Percentiles rank a stretch among this genome's conserved stretches.
Evolutionary conservation across 805 yeast species (phyloP).

Genomic region (Zygosaccharomyces bailii): DNA sequence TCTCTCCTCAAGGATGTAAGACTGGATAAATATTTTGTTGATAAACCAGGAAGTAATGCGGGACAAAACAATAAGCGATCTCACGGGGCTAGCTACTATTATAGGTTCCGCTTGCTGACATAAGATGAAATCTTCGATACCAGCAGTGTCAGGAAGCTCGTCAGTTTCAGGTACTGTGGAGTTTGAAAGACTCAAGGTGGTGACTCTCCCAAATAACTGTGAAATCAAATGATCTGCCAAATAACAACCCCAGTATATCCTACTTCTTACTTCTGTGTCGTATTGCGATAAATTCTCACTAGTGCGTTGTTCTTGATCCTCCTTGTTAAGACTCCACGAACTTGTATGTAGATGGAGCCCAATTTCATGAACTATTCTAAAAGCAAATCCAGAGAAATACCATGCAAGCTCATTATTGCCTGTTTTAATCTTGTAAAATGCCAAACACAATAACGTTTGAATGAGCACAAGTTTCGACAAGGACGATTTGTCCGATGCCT

Average conservation of each 20-base stretch:
- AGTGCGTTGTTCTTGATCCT: conserved; percentile 22
- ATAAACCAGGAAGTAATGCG: conserved; percentile 19
- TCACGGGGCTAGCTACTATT: conserved; percentile 20
- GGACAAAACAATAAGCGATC: conserved; percentile 39
- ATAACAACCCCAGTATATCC: conserved; percentile 57
- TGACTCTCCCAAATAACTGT: conserved; percentile 50
- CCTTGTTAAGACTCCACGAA: conserved; percentile 41
- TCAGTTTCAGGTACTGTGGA: conserved; percentile 51
- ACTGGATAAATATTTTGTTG: conserved; percentile 14
- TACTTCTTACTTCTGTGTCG: conserved; percentile 48
- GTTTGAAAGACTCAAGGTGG: conserved; percentile 45
- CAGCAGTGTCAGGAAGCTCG: conserved; percentile 47
- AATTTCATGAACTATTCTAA: conserved; percentile 53
- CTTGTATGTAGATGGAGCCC: conserved; percentile 54
- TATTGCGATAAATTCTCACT: conserved; percentile 36
- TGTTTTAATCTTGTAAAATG: conserved; percentile 51
- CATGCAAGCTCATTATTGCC: conserved; percentile 52
- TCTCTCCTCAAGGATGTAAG: conserved; percentile 32
- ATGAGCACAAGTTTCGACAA: conserved; percentile 44
- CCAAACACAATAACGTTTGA: conserved; percentile 48
- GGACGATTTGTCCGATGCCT: conserved; percentile 17
- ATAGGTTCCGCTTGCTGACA: conserved; percentile 10
- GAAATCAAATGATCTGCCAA: conserved; percentile 54
- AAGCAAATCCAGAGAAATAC: conserved; percentile 53
- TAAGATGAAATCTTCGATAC: conserved; percentile 49